phyloP scores from a whole-genome alignment of 495 filamentous ascomycete species.

The Xylona heveae region DNA sequence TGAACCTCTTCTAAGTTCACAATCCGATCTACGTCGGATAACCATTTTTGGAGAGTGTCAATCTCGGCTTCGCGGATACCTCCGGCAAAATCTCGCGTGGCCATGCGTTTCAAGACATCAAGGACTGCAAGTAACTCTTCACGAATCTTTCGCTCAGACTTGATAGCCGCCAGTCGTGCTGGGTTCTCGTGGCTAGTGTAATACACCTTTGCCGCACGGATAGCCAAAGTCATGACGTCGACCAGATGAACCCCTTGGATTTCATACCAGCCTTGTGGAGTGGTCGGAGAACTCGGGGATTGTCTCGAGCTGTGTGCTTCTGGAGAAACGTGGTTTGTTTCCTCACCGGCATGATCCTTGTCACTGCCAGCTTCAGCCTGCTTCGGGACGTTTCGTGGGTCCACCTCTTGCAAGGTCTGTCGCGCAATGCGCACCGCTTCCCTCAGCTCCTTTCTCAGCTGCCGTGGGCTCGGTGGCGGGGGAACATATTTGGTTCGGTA shows the following conservation, averaged over 20 bases:
- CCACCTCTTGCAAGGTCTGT: slow-evolving; percentile 32
- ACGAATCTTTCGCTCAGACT: slow-evolving; percentile 60
- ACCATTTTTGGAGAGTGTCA: slow-evolving; percentile 52
- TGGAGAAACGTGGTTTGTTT: slow-evolving; percentile 6
- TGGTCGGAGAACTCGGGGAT: slow-evolving; percentile 15
- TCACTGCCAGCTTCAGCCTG: slow-evolving; percentile 11
- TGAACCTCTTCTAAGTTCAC: slow-evolving; percentile 50
- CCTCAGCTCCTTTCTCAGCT: slow-evolving; percentile 54
- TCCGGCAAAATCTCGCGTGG: slow-evolving; percentile 64
- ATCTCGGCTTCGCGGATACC: slow-evolving; percentile 60
- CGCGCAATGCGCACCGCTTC: slow-evolving; percentile 41
- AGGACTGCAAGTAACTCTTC: slow-evolving; percentile 66
- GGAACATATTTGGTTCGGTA: slow-evolving; percentile 66
- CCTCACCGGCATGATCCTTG: slow-evolving; percentile 8
- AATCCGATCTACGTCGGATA: slow-evolving; percentile 50
- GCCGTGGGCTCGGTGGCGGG: slow-evolving; percentile 63
- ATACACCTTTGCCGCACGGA: slow-evolving; percentile 85
- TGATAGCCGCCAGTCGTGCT: slow-evolving; percentile 63
- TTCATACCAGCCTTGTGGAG: slow-evolving; percentile 49
- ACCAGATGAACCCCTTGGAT: slow-evolving; percentile 80
- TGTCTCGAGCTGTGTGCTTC: no score
- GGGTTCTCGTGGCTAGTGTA: slow-evolving; percentile 75
- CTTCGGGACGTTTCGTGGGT: slow-evolving; percentile 15
- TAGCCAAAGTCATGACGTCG: slow-evolving; percentile 80
- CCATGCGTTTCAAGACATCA: slow-evolving; percentile 80